phyloP scores from a whole-genome alignment of 768 basidiomycete genomes.

The Tulasnella sp. region DNA sequence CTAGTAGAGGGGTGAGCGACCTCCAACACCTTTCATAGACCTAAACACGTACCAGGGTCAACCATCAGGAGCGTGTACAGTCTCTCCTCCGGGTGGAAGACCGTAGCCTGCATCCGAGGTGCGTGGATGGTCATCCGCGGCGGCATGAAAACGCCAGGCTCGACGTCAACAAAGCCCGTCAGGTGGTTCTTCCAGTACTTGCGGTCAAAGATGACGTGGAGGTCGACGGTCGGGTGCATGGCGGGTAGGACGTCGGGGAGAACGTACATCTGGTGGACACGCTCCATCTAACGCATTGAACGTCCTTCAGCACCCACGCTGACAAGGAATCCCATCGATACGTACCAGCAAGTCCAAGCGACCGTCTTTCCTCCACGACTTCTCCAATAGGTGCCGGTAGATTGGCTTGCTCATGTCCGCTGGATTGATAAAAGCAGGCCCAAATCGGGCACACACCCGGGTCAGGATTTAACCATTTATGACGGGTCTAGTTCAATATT shows the following conservation, averaged over 20 bases:
- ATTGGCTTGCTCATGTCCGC: conserved; percentile 48
- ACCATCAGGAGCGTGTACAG: conserved; percentile 86
- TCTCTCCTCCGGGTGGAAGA: conserved; percentile 75
- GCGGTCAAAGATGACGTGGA: conserved; percentile 55
- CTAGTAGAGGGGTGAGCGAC: conserved; percentile 40
- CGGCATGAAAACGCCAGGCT: conserved; percentile 65
- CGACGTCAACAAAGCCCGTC: conserved; percentile 44
- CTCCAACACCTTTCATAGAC: conserved; percentile 3
- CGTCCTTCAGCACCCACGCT: background rate
- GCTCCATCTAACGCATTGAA: conserved; percentile 69
- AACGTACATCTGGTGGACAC: conserved; percentile 85
- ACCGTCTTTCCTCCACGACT: conserved; percentile 81
- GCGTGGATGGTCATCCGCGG: conserved; percentile 65
- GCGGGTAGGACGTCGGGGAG: conserved; percentile 79
- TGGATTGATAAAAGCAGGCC: conserved; percentile 13
- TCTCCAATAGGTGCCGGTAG: conserved; percentile 77
- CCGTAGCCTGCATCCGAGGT: conserved; percentile 65
- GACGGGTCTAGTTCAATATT: too few species aligned
- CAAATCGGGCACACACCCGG: background rate
- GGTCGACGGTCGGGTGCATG: conserved; percentile 68
- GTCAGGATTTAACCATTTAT: too few species aligned
- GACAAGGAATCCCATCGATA: conserved; percentile 25
- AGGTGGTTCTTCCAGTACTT: conserved; percentile 36
- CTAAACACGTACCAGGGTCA: conserved; percentile 61
- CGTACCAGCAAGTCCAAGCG: conserved; percentile 76